Conservation (phyloP, 306 rosid genomes). For the Glycyrrhiza uralensis region DNA sequence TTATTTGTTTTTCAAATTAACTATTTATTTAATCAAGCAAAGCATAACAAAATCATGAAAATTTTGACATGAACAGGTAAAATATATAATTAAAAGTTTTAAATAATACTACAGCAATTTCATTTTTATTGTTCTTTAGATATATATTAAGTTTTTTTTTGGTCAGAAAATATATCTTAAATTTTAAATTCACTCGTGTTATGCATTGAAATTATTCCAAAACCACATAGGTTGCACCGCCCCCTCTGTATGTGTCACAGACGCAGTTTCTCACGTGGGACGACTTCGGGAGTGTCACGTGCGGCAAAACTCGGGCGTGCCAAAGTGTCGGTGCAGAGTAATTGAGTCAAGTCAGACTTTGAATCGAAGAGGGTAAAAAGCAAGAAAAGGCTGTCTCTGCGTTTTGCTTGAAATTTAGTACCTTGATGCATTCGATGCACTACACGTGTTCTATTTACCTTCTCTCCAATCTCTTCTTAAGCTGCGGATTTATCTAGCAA, state of each 20-base stretch:
- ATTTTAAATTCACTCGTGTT: no score
- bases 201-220: no score
- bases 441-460: slow-evolving; percentile 7
- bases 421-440: background rate
- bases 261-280: slow-evolving; percentile 22
- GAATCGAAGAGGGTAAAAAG: background rate
- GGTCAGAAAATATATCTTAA: no score
- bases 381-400: background rate
- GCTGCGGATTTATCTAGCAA: no score
- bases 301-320: slow-evolving; percentile 25
- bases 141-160: no score
- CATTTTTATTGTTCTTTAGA: no score
- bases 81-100: no score
- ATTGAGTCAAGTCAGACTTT: slow-evolving; percentile 1
- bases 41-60: background rate
- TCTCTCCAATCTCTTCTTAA: background rate
- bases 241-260: background rate
- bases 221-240: background rate
- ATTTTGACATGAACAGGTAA: background rate
- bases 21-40: no score
- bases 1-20: no score
- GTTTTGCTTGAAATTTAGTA: slow-evolving; percentile 12
- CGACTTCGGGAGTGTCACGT: slow-evolving; percentile 27
- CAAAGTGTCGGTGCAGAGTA: slow-evolving; percentile 47
- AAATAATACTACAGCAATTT: background rate